Evolutionary conservation across 352 stramenopile genomes (phyloP), one percentile per base, ranked within the genome.

Genomic region (Globisporangium viniferum): DNA sequence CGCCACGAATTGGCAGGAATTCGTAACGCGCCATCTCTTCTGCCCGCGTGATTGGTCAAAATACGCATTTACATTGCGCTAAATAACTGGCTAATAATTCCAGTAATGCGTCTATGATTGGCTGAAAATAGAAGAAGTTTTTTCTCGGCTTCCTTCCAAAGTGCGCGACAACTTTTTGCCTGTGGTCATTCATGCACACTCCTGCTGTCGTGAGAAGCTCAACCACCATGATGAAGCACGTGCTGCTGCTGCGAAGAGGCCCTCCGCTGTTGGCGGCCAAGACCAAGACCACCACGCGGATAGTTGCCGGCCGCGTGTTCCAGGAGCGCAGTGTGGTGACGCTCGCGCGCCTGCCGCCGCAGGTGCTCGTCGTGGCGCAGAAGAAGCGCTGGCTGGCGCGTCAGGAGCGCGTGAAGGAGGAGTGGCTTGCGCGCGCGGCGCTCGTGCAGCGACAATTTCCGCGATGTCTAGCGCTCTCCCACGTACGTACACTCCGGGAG

Each of bases 391-490:
- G 48, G 46, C 44, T 44, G 8, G 59, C 57, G 51, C 58, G 51
- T 20, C 46, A 65, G 44, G 46, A 71, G 6, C 53, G 58, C 15
- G 51, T 29, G 35, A 36, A 18, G 24, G 59, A 60, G 46, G 24
- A 62, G 46, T 71, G 66, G 67, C 27, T 66, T 33, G 29, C 35
- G 15, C 49, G 31, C 5, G 29, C 29, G 15, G 14, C 31, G 14
- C 46, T 48, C 44, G 29, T 48, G 39, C 55, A 58, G 9, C 54
- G 61, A 1, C 48, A 66, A 6, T 71, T 71, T 48, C 67, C 62
- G 6, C 67, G 55, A 10, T 73, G 67, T 10, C 67, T 73, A 46
- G 67, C 67, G n/a, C 31, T 68, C 4, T 73, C 67, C 6, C 48
- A 55, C 20, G 67, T 73, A 66, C 36, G 55, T 65, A 27, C 29